A percentile compares a stretch with the other conserved stretches of the same genome.
These are phyloP conservation scores for Trichomonas gallinae DNA, from an alignment of 208 protist species.

Conservation along the genomic window DNA sequence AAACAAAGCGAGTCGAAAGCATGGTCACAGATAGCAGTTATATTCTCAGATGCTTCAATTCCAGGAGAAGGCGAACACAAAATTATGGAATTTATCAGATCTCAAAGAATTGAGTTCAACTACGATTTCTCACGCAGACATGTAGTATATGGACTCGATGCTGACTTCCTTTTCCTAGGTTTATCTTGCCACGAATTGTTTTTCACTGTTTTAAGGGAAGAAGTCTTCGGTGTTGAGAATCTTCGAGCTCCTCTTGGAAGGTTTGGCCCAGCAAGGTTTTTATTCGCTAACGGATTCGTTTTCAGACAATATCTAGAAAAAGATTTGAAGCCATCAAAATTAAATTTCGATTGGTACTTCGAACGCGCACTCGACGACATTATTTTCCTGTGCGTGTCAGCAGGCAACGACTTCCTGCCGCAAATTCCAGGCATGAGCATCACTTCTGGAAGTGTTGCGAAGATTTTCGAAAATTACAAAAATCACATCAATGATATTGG, in stretches of 20 bases:
- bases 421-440: slow-evolving; percentile 77
- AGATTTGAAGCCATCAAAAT: background rate
- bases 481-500: slow-evolving; percentile 51
- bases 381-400: slow-evolving; percentile 62
- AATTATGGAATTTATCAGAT: slow-evolving; percentile 95
- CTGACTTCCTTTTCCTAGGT: slow-evolving; percentile 88
- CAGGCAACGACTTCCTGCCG: slow-evolving; percentile 96
- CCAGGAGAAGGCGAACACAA: slow-evolving; percentile 98
- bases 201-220: slow-evolving; percentile 84
- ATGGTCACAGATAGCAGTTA: slow-evolving; percentile 69
- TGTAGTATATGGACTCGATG: slow-evolving; percentile 82
- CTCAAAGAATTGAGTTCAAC: slow-evolving; percentile 58
- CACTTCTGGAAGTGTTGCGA: slow-evolving; percentile 65
- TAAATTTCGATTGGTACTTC: slow-evolving; percentile 32
- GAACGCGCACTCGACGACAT: slow-evolving; percentile 40
- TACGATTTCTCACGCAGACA: slow-evolving; percentile 81
- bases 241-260: background rate
- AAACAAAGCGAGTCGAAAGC: slow-evolving; percentile 18
- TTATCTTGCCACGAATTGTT: slow-evolving; percentile 81
- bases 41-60: slow-evolving; percentile 44
- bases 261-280: background rate
- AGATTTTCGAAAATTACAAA: slow-evolving; percentile 66
- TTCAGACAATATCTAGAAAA: slow-evolving; percentile 11
- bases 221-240: slow-evolving; percentile 47
- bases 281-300: slow-evolving; percentile 34